These are phyloP conservation scores for Guyanaporus albipodus DNA, from an alignment of 768 basidiomycete genomes.

Conservation along the genomic window DNA sequence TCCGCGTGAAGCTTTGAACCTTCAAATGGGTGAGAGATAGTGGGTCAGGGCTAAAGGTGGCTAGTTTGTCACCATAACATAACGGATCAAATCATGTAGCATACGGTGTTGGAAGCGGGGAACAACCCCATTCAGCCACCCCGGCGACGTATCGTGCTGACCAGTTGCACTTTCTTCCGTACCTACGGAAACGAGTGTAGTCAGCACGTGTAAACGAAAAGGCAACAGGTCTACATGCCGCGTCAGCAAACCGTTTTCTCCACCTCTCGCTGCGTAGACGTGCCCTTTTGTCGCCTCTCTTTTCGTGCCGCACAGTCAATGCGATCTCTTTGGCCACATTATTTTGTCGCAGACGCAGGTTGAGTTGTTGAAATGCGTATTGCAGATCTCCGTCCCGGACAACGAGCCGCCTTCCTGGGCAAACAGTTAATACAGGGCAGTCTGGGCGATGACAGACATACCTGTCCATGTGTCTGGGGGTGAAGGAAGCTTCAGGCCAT, in stretches of 20 bases:
- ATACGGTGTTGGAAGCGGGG: not conserved
- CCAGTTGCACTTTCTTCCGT: slow-evolving; percentile 76
- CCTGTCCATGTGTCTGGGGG: slow-evolving; percentile 58
- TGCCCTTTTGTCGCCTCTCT: slow-evolving; percentile 75
- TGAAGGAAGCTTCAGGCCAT: slow-evolving; percentile 23
- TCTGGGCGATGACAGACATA: slow-evolving; percentile 1
- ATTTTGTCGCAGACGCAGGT: slow-evolving; percentile 51
- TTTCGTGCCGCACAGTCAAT: slow-evolving; percentile 64
- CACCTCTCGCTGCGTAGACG: slow-evolving; percentile 73
- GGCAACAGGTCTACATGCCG: slow-evolving; percentile 43
- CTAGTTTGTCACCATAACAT: slow-evolving; percentile 5
- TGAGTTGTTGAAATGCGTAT: slow-evolving; percentile 46
- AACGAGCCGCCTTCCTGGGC: slow-evolving; percentile 57
- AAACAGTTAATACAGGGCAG: slow-evolving; percentile 5
- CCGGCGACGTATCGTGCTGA: slow-evolving; percentile 71
- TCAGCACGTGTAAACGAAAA: slow-evolving; percentile 12
- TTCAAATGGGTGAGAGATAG: slow-evolving; percentile 2
- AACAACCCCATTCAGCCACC: slow-evolving; percentile 46
- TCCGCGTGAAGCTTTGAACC: slow-evolving; percentile 5
- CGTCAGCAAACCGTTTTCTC: slow-evolving; percentile 74
- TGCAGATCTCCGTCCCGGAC: slow-evolving; percentile 44
- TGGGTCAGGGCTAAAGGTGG: slow-evolving; percentile 3
- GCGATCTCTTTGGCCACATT: slow-evolving; percentile 49
- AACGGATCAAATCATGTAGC: slow-evolving; percentile 4
- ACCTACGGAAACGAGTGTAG: slow-evolving; percentile 47